Base-by-base conservation (phyloP, 495 filamentous ascomycete genomes). In the Pyrenula massariospora region DNA sequence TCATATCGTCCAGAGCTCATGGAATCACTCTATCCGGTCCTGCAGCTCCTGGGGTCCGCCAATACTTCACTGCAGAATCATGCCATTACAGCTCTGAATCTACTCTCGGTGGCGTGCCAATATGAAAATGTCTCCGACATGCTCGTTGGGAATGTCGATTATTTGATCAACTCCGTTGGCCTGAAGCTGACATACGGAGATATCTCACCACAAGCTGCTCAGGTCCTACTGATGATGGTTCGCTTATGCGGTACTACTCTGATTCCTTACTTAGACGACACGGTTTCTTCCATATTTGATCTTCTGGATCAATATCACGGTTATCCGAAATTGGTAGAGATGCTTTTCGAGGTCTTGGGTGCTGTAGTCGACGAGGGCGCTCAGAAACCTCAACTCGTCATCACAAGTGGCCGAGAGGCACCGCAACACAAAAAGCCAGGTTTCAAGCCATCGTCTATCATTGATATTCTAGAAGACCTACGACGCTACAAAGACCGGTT, bases 181-280 rank as follows among this genome's bases (percentile, higher is more conserved):
- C 72, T 96, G 22, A 89, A 92, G 57, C 76, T 99, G 24, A 96
- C 95, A 60, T 89, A 83, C 0, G 89, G 95, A 62, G 89, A 96
- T 54, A 82, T 96, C 55, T 92, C 89, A 0, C 92, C 92, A 1
- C 85, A 94, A 56, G 89, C 90, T 10, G 91, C 91, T 15, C 85
- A 89, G 60, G 94, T 97, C 0, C 73, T 99, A 12, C 77, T 87
- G 10, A 96, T 99, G 91, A 93, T 99, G 88, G 78, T 97, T 55
- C 84, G 80, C 22, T 75, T 99, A 25, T 87, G 89, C 50, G 93
- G 94, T 8, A 84, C 89, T 10, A 76, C 73, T 25, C 70, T 99
- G 8, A 75, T 97, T 22, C 90, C 91, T 0, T 97, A 88, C 65
- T 71, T 99, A 21, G 94, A 97, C 61, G 93, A 99, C 65, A 79